A percentile compares a stretch with the other conserved stretches of the same genome.
Conservation (phyloP, 1,284 basidiomycete genomes). For the Agroathelia rolfsii region DNA sequence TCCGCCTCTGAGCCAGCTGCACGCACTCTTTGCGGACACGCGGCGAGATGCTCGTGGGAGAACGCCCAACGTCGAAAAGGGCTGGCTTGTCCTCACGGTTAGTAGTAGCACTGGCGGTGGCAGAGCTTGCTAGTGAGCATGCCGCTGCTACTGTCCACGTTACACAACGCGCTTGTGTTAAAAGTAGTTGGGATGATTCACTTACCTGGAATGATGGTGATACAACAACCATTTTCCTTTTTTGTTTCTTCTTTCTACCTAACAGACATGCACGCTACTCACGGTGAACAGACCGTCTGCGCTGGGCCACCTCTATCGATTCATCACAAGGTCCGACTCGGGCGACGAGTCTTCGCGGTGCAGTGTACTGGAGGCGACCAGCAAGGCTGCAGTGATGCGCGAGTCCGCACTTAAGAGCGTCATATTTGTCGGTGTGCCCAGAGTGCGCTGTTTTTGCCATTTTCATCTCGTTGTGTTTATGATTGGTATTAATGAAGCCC, state of each 20-base stretch:
- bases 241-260: neutral
- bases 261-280: conserved; percentile 75
- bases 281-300: conserved; percentile 77
- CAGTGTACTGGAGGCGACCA: conserved; percentile 42
- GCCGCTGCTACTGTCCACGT: too few species aligned
- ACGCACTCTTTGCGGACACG: conserved; percentile 47
- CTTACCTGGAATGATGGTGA: conserved; percentile 9
- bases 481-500: conserved; percentile 8
- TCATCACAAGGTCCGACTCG: conserved; percentile 48
- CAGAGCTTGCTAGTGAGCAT: too few species aligned
- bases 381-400: conserved; percentile 78
- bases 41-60: conserved; percentile 51
- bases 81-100: conserved; percentile 79
- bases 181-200: too few species aligned
- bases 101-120: too few species aligned
- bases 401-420: conserved; percentile 91
- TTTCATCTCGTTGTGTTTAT: conserved; percentile 3
- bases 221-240: conserved; percentile 6
- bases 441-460: conserved; percentile 39
- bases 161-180: too few species aligned
- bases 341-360: conserved; percentile 31
- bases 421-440: conserved; percentile 87
- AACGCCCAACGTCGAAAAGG: conserved; percentile 63
- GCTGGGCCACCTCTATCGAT: conserved; percentile 72
- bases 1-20: conserved; percentile 45